Percentiles rank a stretch among this genome's conserved stretches.
Conservation (phyloP, 192 early-diverging fungal species). For the Entomortierella parvispora region DNA sequence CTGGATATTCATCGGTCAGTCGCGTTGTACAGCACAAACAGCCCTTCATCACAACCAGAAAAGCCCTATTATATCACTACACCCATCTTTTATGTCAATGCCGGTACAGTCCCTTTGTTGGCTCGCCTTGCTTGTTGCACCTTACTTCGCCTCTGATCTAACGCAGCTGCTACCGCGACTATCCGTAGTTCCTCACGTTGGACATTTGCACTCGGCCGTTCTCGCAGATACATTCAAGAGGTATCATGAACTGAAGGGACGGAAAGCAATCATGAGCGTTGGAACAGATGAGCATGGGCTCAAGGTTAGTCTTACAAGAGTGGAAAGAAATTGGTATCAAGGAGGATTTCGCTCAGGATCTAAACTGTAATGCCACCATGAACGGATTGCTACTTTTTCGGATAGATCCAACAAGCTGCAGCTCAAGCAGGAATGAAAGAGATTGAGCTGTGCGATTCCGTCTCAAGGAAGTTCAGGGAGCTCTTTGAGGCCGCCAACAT, state of each 20-base stretch:
- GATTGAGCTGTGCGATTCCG: slow-evolving; percentile 81
- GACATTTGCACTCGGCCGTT: slow-evolving; percentile 92
- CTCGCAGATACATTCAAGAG: slow-evolving; percentile 84
- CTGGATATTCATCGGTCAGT: slow-evolving; percentile 7
- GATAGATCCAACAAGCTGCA: slow-evolving; percentile 92
- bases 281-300: slow-evolving; percentile 98
- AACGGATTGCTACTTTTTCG: too few species aligned
- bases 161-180: too few species aligned
- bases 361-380: too few species aligned
- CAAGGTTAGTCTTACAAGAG: slow-evolving; percentile 74
- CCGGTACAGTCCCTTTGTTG: slow-evolving; percentile 54
- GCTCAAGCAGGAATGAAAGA: slow-evolving; percentile 63
- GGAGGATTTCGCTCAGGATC: too few species aligned
- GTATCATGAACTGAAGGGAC: slow-evolving; percentile 78
- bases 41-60: background rate
- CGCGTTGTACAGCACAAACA: slow-evolving; percentile 22
- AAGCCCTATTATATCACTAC: slow-evolving; percentile 78
- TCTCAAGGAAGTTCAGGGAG: slow-evolving; percentile 72
- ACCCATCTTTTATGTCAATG: slow-evolving; percentile 93
- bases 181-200: slow-evolving; percentile 85
- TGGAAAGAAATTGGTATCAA: too few species aligned
- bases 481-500: slow-evolving; percentile 81
- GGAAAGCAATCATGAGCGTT: slow-evolving; percentile 63
- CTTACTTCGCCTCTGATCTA: background rate
- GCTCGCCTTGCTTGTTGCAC: too few species aligned